Evolutionary conservation across 495 filamentous ascomycete species (phyloP).

Genomic region (Penicillium herquei): DNA sequence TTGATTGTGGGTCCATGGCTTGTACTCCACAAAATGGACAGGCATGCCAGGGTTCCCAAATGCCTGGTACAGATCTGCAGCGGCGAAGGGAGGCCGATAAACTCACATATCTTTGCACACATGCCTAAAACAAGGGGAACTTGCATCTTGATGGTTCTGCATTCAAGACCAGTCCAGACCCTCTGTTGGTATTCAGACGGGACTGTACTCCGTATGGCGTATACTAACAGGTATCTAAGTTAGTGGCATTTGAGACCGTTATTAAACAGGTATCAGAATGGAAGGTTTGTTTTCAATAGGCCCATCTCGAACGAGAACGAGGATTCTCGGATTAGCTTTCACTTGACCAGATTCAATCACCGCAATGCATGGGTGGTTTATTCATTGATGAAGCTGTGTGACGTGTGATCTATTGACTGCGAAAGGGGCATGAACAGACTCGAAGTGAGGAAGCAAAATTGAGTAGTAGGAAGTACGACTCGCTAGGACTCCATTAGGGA

Average conservation of each 20-base stretch:
- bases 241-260: no score
- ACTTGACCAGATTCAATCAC: no score
- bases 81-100: slow-evolving; percentile 13
- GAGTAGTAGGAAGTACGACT: no score
- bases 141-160: not conserved
- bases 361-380: not conserved
- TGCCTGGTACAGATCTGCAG: slow-evolving; percentile 23
- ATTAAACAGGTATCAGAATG: no score
- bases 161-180: slow-evolving; percentile 5
- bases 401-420: not conserved
- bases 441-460: not conserved
- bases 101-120: slow-evolving; percentile 14
- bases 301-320: no score
- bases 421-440: not conserved
- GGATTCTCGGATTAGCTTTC: no score
- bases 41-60: slow-evolving; percentile 27
- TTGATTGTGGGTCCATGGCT: slow-evolving; percentile 10
- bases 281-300: no score
- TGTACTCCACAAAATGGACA: slow-evolving; percentile 17
- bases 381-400: not conserved
- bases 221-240: not conserved
- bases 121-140: slow-evolving; percentile 25
- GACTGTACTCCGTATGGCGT: not conserved
- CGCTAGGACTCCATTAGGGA: not conserved
- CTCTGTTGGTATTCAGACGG: slow-evolving; percentile 5